Evolutionary conservation across 2,329 filamentous ascomycete species (phyloP), one percentile per base, ranked within the genome.

Genomic region (Cadophora luteo-olivacea): DNA sequence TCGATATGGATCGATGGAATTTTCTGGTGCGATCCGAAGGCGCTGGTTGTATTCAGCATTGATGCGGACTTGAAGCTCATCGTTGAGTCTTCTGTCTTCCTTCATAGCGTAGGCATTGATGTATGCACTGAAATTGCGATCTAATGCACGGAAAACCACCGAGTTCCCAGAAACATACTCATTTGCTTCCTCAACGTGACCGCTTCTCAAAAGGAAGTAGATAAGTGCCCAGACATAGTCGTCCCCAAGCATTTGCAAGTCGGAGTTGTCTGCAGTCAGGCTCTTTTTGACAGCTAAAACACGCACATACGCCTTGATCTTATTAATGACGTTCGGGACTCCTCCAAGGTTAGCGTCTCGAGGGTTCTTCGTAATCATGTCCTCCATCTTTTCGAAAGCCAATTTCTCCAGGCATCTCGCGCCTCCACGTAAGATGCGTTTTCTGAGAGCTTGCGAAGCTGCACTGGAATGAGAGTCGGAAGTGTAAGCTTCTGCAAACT

Each of bases 191-290:
- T 86, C 86, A 64, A 96, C 85, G 72, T 97, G 90, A 61, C 96
- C 96, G 70, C 91, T 91, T 57, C 96, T 89, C 29, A 99, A 83
- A 51, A 98, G 86, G 80, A 93, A 98, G 82, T 97, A 99, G 55
- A 99, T 89, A 61, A 97, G 86, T 54, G 94, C 94, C 96, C 96
- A 99, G 72, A 94, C 91, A 76, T 91, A 96, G 78, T 97, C 94
- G 63, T 92, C 89, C 52, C 89, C 89, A 60, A 94, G 86, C 78
- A 90, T 88, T 79, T 97, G 93, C 58, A 97, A 84, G 72, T 95
- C 89, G 4, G 90, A 88, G 70, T 91, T 92, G 77, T 97, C 92
- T 2, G 91, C 89, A 1, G 92, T 92, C 54, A 98, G 86, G 76
- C 97, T 93, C 80, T 94, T 97, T 68, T 93, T 89, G 1, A 88